These are phyloP conservation scores for Leccinum broughii DNA, from an alignment of 768 basidiomycete species.

Conservation along the genomic window DNA sequence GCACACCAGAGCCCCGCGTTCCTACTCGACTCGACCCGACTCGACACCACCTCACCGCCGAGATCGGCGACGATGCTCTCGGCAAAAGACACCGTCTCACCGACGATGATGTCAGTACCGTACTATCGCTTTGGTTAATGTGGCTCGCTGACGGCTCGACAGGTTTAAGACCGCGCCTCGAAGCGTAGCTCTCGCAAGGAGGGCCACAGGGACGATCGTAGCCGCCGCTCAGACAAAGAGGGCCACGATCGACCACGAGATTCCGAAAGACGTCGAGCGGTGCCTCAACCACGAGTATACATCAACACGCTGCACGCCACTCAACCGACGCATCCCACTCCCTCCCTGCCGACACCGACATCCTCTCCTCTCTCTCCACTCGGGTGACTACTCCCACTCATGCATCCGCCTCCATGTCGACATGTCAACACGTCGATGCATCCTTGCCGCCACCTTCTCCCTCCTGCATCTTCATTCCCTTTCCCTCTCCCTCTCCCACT, in stretches of 20 bases:
- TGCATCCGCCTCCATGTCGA: too few species aligned
- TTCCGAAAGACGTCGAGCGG: slow-evolving; percentile 63
- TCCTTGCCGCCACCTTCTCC: too few species aligned
- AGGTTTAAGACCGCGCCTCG: slow-evolving; percentile 72
- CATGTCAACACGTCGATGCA: too few species aligned
- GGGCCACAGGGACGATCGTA: slow-evolving; percentile 71
- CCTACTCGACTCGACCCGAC: slow-evolving; percentile 60
- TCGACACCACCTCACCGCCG: slow-evolving; percentile 50
- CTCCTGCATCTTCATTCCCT: too few species aligned
- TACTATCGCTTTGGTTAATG: slow-evolving; percentile 9
- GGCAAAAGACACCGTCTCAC: slow-evolving; percentile 69
- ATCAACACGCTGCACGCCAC: too few species aligned
- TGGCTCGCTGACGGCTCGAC: slow-evolving; percentile 16
- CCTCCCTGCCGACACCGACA: slow-evolving; percentile 44
- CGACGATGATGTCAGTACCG: slow-evolving; percentile 68
- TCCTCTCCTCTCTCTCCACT: too few species aligned
- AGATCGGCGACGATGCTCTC: slow-evolving; percentile 59
- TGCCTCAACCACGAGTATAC: slow-evolving; percentile 44
- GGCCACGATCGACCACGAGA: slow-evolving; percentile 66
- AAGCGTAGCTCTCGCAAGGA: slow-evolving; percentile 84
- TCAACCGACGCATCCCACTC: too few species aligned
- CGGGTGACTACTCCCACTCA: too few species aligned
- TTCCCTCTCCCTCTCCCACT: too few species aligned
- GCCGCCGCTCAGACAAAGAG: slow-evolving; percentile 70
- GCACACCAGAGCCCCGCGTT: slow-evolving; percentile 52